Conservation (phyloP, 192 early-diverging fungal genomes). For the Geranomyces michiganensis region DNA sequence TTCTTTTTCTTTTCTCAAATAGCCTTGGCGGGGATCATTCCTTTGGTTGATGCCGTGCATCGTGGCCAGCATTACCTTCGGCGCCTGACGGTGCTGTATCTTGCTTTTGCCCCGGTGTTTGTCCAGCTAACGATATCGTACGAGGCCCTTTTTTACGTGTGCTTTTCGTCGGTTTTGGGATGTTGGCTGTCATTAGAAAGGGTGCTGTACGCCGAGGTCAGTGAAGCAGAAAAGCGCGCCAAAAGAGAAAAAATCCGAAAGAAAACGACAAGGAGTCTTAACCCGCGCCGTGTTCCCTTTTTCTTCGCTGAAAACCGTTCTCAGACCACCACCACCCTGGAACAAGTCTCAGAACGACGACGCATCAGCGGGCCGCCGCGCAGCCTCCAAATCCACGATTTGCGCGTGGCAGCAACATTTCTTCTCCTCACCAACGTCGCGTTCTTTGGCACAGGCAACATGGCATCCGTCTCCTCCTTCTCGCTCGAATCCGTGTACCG, state of each 20-base stretch:
- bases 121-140: constrained; percentile 88
- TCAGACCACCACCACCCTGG: too few species aligned
- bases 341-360: too few species aligned
- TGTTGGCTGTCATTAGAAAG: constrained; percentile 80
- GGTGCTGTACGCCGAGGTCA: constrained; percentile 28
- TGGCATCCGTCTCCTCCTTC: constrained; percentile 85
- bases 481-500: constrained; percentile 87
- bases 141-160: constrained; percentile 87
- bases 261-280: too few species aligned
- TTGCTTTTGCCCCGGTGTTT: constrained; percentile 87
- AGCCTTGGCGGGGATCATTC: constrained; percentile 59
- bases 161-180: constrained; percentile 70
- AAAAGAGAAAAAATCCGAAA: too few species aligned
- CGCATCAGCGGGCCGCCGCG: background rate
- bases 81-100: constrained; percentile 78
- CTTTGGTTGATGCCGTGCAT: constrained; percentile 62
- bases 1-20: too few species aligned
- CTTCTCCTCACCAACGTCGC: constrained; percentile 89
- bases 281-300: too few species aligned
- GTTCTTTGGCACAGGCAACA: constrained; percentile 97
- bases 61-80: constrained; percentile 75
- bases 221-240: too few species aligned
- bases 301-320: too few species aligned
- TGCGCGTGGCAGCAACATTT: constrained; percentile 60
- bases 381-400: constrained; percentile 32